phyloP scores from a whole-genome alignment of 495 filamentous ascomycete genomes.

The Xylaria scruposa region DNA sequence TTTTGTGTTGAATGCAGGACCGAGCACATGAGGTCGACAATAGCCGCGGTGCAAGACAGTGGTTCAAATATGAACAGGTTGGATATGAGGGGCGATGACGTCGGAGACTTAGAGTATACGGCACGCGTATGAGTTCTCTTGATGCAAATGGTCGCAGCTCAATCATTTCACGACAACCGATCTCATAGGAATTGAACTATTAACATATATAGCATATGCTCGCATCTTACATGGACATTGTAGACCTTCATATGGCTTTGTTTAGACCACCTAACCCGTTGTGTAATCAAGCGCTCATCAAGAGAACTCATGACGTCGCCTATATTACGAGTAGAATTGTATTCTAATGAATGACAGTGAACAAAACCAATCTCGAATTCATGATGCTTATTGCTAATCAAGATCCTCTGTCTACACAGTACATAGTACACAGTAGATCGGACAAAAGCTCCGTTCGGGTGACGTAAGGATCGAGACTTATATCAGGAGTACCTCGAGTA shows the following conservation, averaged over 20 bases:
- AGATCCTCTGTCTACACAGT: background rate
- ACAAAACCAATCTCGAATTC: background rate
- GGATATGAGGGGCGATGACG: constrained; percentile 32
- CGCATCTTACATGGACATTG: background rate
- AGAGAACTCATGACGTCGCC: constrained; percentile 25
- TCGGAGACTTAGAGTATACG: constrained; percentile 23
- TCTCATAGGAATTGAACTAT: background rate
- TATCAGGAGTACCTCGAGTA: too few relatives aligned
- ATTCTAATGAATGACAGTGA: background rate
- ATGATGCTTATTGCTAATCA: background rate
- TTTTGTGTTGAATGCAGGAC: background rate
- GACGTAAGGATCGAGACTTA: constrained; percentile 6
- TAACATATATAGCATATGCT: background rate
- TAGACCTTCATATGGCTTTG: background rate
- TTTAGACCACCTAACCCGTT: background rate
- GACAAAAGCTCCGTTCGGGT: constrained; percentile 5
- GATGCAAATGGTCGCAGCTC: constrained; percentile 14
- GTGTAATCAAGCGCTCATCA: constrained; percentile 13
- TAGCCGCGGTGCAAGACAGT: background rate
- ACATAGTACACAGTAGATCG: background rate
- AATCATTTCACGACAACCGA: constrained; percentile 26
- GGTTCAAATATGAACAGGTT: background rate
- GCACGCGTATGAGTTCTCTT: background rate
- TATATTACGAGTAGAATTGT: background rate
- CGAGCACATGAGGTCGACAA: background rate